Conservation (phyloP, 1,284 basidiomycete species). For the Leccinum proximum region DNA sequence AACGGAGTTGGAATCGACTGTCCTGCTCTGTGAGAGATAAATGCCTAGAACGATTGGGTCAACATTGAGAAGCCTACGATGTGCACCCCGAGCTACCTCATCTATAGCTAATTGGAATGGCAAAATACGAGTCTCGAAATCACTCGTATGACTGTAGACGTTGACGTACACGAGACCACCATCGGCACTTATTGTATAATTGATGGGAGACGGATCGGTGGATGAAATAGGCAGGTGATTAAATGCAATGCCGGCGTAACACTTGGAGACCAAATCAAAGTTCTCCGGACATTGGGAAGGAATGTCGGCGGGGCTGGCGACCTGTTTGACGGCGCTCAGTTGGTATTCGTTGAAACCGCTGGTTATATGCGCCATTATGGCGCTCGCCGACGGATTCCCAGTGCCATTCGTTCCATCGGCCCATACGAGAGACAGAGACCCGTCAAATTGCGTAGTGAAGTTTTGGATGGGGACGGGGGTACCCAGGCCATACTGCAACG, state of each 20-base stretch:
- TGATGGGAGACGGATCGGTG: slow-evolving; percentile 40
- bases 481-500: slow-evolving; percentile 60
- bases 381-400: slow-evolving; percentile 45
- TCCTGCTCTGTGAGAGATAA: slow-evolving; percentile 64
- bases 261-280: slow-evolving; percentile 66
- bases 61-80: neutral
- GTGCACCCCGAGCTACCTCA: slow-evolving; percentile 39
- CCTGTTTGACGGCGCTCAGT: slow-evolving; percentile 42
- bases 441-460: slow-evolving; percentile 49
- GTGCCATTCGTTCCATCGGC: slow-evolving; percentile 56
- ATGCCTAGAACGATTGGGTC: slow-evolving; percentile 40
- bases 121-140: slow-evolving; percentile 65
- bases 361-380: slow-evolving; percentile 57
- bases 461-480: slow-evolving; percentile 46
- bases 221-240: slow-evolving; percentile 47
- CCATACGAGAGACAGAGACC: slow-evolving; percentile 57
- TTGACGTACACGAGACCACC: slow-evolving; percentile 63
- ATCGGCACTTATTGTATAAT: slow-evolving; percentile 73
- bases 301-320: slow-evolving; percentile 48
- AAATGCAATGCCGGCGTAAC: slow-evolving; percentile 72
- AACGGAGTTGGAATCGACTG: slow-evolving; percentile 47
- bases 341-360: slow-evolving; percentile 45
- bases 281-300: slow-evolving; percentile 65
- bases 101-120: slow-evolving; percentile 81
- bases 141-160: slow-evolving; percentile 60